These are phyloP conservation scores for Neoscytalidium dimidiatum DNA, from an alignment of 2,329 filamentous ascomycete genomes.

Conservation along the genomic window DNA sequence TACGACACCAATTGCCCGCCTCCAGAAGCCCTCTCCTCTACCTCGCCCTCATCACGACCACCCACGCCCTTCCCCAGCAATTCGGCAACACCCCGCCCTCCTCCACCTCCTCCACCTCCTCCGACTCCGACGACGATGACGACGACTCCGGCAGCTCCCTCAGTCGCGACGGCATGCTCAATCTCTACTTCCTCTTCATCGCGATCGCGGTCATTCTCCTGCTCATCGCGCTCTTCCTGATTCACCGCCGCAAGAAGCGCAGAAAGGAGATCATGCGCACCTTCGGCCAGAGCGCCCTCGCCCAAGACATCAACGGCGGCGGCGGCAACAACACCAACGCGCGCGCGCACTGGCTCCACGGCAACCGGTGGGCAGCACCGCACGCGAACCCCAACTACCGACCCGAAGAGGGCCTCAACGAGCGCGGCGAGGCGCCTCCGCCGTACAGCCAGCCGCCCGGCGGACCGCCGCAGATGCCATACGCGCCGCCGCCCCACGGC, in stretches of 20 bases:
- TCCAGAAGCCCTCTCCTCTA: slow-evolving; percentile 17
- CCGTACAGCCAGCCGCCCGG: slow-evolving; percentile 52
- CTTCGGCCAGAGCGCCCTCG: slow-evolving; percentile 36
- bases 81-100: background rate
- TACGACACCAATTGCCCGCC: background rate
- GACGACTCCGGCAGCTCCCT: background rate
- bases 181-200: slow-evolving; percentile 60
- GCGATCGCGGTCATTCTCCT: slow-evolving; percentile 52
- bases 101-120: slow-evolving; percentile 1
- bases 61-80: slow-evolving; percentile 28
- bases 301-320: slow-evolving; percentile 37
- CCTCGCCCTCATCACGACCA: slow-evolving; percentile 34
- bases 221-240: slow-evolving; percentile 44
- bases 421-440: slow-evolving; percentile 65
- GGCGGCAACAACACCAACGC: slow-evolving; percentile 30
- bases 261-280: slow-evolving; percentile 29
- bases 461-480: background rate
- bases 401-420: slow-evolving; percentile 61
- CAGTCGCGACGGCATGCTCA: slow-evolving; percentile 34
- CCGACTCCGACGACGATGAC: background rate
- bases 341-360: slow-evolving; percentile 30
- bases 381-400: slow-evolving; percentile 16
- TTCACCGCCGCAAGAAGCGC: slow-evolving; percentile 45
- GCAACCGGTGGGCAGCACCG: slow-evolving; percentile 23
- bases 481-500: background rate